Base-by-base conservation (phyloP, 2,329 filamentous ascomycete genomes). In the Xylaria sp. region DNA sequence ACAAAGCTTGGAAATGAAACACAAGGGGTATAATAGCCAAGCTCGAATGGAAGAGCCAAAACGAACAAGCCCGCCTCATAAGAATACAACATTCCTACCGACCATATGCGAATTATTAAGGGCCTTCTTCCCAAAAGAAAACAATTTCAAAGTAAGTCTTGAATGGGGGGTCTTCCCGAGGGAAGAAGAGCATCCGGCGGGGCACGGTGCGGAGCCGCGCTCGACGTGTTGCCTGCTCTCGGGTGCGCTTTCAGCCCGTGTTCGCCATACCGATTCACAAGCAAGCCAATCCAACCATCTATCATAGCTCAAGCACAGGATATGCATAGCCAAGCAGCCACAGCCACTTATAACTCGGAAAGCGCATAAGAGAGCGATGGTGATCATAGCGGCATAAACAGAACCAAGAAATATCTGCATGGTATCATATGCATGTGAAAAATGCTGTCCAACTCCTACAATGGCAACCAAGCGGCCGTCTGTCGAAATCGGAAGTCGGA, bases 1-100 rank as follows among this genome's bases (percentile, higher is more conserved):
- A 28, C 50, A 61, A 40, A 58, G 58, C 54, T 49, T 58, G 53
- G 47, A 52, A 56, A 55, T 21, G 38, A 53, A 53, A 64, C 38
- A 59, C 45, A 59, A 54, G 40, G 63, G 63, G 63, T 65, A 65
- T 65, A 63, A 65, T 60, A 54, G 42, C 51, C 56, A 46, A 60
- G 38, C 56, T 60, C 51, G 46, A 17, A 60, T 60, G 54, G 31
- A 46, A 56, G 51, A 65, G 56, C 51, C 52, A 63, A 56, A 56
- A 38, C 51, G 55, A 63, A 63, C 46, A 62, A 56, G 57, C 52
- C 56, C 59, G 60, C 63, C 63, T 56, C 63, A 53, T 40, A 33
- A 57, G 55, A 62, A 63, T 31, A 43, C 25, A 51, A 60, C 28
- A 60, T 57, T 40, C 33, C 63, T 45, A 35, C 40, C 42, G 56